Conservation (phyloP, 805 yeast genomes). For the Kodamaea fukazawae region DNA sequence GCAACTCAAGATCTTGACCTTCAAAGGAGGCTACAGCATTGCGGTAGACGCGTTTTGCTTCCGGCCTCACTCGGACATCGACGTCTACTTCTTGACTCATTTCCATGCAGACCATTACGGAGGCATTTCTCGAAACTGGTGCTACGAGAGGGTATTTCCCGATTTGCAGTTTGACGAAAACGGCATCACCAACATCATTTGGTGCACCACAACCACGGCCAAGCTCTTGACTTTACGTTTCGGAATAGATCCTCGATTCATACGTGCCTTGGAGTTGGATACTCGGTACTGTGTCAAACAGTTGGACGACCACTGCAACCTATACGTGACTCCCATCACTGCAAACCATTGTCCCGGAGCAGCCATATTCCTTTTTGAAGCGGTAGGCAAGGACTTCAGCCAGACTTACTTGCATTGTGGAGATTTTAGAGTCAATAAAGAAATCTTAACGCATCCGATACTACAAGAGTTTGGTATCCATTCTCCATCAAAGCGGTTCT, state of each 20-base stretch:
- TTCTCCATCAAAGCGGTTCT: conserved; percentile 7
- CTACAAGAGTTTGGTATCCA: conserved; percentile 20
- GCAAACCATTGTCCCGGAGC: conserved; percentile 99
- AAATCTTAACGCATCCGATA: conserved; percentile 44
- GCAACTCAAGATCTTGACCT: conserved; percentile 48
- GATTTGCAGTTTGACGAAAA: conserved; percentile 22
- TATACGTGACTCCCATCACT: conserved; percentile 60
- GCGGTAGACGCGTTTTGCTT: conserved; percentile 67
- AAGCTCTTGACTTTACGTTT: conserved; percentile 53
- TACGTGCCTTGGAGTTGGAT: conserved; percentile 39
- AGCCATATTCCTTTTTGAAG: conserved; percentile 69
- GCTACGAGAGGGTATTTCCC: conserved; percentile 35
- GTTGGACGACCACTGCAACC: conserved; percentile 24
- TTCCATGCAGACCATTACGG: conserved; percentile 95
- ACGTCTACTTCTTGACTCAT: conserved; percentile 67
- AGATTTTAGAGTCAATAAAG: conserved; percentile 73
- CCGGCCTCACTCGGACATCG: conserved; percentile 43
- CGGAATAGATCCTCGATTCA: conserved; percentile 50
- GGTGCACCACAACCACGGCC: conserved; percentile 70
- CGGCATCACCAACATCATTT: conserved; percentile 51
- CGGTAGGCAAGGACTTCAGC: conserved; percentile 21
- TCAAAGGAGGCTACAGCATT: conserved; percentile 40
- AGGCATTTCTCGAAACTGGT: conserved; percentile 79
- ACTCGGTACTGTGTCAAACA: conserved; percentile 24
- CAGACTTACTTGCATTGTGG: conserved; percentile 76